Evolutionary conservation across 495 filamentous ascomycete genomes (phyloP).

Genomic region (Schizothecium vesticola): DNA sequence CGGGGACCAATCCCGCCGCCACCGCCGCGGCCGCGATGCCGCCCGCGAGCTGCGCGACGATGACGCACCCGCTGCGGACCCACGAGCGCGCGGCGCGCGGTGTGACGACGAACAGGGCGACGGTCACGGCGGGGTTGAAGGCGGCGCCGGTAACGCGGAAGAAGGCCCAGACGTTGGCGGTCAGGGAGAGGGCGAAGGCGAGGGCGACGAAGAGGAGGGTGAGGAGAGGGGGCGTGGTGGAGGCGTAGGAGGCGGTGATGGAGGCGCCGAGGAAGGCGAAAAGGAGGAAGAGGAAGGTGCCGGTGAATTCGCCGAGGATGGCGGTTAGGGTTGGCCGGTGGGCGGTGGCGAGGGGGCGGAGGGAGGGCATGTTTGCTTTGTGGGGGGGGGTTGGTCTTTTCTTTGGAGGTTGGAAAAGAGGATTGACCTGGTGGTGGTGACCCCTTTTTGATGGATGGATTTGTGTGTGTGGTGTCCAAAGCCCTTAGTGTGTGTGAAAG

Average conservation of each 20-base stretch:
- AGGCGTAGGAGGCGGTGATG: slow-evolving; percentile 51
- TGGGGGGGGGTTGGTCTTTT: not conserved
- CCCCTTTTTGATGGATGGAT: not conserved
- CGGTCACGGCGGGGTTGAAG: slow-evolving; percentile 72
- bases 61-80: slow-evolving; percentile 44
- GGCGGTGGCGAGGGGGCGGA: slow-evolving; percentile 15
- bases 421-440: not conserved
- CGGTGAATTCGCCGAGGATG: slow-evolving; percentile 63
- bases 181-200: slow-evolving; percentile 69
- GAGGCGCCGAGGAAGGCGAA: slow-evolving; percentile 76
- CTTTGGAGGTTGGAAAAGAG: no score
- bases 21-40: slow-evolving; percentile 53
- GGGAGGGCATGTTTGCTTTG: not conserved
- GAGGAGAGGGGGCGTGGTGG: slow-evolving; percentile 25
- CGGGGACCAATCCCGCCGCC: slow-evolving; percentile 57
- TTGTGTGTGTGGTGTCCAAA: not conserved
- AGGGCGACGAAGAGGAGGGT: slow-evolving; percentile 65
- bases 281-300: slow-evolving; percentile 79
- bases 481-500: not conserved
- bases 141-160: slow-evolving; percentile 73
- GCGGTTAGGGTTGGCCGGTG: slow-evolving; percentile 50
- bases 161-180: slow-evolving; percentile 81
- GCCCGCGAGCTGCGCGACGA: slow-evolving; percentile 52
- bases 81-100: slow-evolving; percentile 49
- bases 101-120: slow-evolving; percentile 53